phyloP scores from a whole-genome alignment of 257 asterid genomes.

The Fraxinus americana region DNA sequence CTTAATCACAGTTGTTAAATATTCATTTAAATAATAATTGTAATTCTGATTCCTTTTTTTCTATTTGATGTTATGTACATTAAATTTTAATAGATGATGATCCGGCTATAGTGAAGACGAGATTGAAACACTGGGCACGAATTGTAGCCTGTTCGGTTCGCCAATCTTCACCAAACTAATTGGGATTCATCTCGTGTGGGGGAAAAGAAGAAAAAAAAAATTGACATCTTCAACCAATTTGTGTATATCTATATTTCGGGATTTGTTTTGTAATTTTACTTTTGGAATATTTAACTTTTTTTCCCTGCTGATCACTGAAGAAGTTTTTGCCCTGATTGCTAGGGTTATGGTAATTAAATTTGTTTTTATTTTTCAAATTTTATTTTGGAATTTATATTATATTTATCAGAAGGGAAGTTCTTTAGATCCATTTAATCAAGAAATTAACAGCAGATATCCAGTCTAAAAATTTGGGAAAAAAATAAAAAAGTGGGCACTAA shows the following conservation, averaged over 20 bases:
- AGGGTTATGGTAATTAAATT: constrained; percentile 26
- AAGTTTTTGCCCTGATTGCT: constrained; percentile 30
- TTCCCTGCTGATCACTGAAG: constrained; percentile 24
- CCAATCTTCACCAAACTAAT: constrained; percentile 34
- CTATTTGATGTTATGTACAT: not conserved
- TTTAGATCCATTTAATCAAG: not conserved
- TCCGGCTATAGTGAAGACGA: constrained; percentile 56
- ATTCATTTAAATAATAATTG: not conserved
- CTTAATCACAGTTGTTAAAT: not conserved
- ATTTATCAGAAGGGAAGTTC: not conserved
- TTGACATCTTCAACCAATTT: not conserved
- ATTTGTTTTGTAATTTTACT: constrained; percentile 18
- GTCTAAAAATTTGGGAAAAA: not conserved
- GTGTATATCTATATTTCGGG: not conserved
- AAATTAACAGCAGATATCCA: not conserved
- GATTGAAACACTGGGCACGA: constrained; percentile 79
- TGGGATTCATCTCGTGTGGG: constrained; percentile 14
- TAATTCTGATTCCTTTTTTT: not conserved
- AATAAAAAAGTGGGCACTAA: not conserved
- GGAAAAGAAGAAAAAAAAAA: constrained; percentile 1
- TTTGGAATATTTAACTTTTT: not conserved
- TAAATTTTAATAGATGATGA: constrained; percentile 45
- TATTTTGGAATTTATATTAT: not conserved
- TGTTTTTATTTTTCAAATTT: constrained; percentile 13
- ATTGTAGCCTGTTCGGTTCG: constrained; percentile 75